Evolutionary conservation across 2,329 filamentous ascomycete genomes (phyloP).

Genomic region (Colletotrichum incanum): DNA sequence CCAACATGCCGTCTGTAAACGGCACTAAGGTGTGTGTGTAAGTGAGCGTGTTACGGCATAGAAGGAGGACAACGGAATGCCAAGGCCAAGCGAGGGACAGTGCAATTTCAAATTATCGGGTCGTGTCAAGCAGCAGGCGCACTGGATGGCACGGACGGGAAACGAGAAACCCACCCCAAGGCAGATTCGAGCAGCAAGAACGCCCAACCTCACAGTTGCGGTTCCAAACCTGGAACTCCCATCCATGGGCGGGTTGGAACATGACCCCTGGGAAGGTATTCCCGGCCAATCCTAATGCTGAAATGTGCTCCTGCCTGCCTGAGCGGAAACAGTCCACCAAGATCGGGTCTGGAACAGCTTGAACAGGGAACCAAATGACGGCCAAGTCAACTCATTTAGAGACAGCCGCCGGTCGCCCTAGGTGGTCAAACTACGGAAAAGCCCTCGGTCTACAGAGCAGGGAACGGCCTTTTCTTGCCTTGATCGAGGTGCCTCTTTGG

Average conservation of each 20-base stretch:
- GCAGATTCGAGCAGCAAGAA: slow-evolving; percentile 39
- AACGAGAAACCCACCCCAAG: slow-evolving; percentile 35
- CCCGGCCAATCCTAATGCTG: slow-evolving; percentile 7
- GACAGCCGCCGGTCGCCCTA: slow-evolving; percentile 1
- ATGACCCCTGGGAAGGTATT: slow-evolving; percentile 12
- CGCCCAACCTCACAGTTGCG: slow-evolving; percentile 26
- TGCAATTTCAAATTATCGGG: slow-evolving; percentile 42
- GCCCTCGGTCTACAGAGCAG: too few relatives aligned
- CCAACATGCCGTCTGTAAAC: not conserved
- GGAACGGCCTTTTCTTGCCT: not conserved
- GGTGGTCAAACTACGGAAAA: not conserved
- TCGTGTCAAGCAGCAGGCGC: slow-evolving; percentile 17
- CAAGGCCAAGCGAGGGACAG: slow-evolving; percentile 37
- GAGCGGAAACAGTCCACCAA: slow-evolving; percentile 13
- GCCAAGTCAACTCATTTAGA: slow-evolving; percentile 15
- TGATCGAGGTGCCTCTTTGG: not conserved
- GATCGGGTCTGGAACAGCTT: slow-evolving; percentile 4
- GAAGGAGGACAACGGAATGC: slow-evolving; percentile 16
- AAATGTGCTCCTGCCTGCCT: not conserved
- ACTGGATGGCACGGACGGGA: slow-evolving; percentile 28
- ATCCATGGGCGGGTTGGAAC: slow-evolving; percentile 16
- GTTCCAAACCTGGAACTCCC: slow-evolving; percentile 7
- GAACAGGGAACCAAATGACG: slow-evolving; percentile 18
- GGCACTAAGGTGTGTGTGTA: not conserved
- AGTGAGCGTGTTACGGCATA: not conserved